These are phyloP conservation scores for Trametes punicea DNA, from an alignment of 768 basidiomycete genomes.

Conservation along the genomic window DNA sequence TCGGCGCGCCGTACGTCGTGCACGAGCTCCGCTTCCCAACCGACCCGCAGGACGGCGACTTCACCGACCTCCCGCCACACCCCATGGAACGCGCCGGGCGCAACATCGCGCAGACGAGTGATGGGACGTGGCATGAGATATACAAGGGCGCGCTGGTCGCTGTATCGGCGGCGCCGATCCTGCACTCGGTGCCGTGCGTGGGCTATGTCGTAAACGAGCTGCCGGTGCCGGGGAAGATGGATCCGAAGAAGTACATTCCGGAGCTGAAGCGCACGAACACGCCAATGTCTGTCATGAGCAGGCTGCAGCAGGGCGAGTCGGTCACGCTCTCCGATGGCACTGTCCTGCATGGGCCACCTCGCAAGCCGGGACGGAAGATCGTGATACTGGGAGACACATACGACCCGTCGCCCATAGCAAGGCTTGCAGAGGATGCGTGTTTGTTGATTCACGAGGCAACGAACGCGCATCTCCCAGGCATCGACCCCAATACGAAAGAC, in stretches of 20 bases:
- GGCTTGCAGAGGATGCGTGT: conserved; percentile 62
- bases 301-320: conserved; percentile 60
- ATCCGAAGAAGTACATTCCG: conserved; percentile 63
- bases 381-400: conserved; percentile 84
- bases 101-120: conserved; percentile 51
- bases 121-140: conserved; percentile 66
- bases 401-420: conserved; percentile 66
- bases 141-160: conserved; percentile 53
- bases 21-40: conserved; percentile 72
- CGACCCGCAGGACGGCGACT: conserved; percentile 54
- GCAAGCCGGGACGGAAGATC: conserved; percentile 68
- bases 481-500: conserved; percentile 56
- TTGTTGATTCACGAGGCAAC: conserved; percentile 87
- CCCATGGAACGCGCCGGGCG: conserved; percentile 60
- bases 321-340: conserved; percentile 71
- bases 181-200: conserved; percentile 77
- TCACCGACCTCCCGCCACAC: conserved; percentile 44
- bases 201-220: conserved; percentile 75
- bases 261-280: conserved; percentile 68
- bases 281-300: conserved; percentile 63
- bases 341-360: conserved; percentile 60
- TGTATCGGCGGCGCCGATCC: conserved; percentile 74
- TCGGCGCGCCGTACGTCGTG: conserved; percentile 69
- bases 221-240: conserved; percentile 73
- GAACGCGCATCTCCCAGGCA: conserved; percentile 72